Conservation (phyloP, 257 asterid genomes). For the Plectranthus barbatus region DNA sequence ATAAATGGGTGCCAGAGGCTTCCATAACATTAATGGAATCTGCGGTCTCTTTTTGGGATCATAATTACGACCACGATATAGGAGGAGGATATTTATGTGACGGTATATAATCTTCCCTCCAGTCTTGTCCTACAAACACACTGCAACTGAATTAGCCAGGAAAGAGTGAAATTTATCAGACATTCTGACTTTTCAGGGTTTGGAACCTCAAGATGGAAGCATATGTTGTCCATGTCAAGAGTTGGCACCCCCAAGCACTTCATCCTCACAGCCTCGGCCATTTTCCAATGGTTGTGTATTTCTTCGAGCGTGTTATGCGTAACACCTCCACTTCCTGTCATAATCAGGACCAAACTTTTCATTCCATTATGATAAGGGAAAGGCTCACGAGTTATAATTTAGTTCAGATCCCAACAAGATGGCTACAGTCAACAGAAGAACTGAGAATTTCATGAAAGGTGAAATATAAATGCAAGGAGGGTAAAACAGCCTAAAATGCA, state of each 20-base stretch:
- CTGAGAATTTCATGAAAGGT: background rate
- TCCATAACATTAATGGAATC: slow-evolving; percentile 75
- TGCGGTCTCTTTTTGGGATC: slow-evolving; percentile 44
- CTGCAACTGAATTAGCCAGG: slow-evolving; percentile 39
- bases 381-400: background rate
- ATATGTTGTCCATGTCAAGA: slow-evolving; percentile 79
- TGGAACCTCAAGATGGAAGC: slow-evolving; percentile 86
- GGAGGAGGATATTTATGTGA: slow-evolving; percentile 47
- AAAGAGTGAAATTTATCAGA: background rate
- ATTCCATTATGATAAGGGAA: background rate
- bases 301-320: slow-evolving; percentile 87
- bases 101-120: slow-evolving; percentile 76
- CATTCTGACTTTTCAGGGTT: background rate
- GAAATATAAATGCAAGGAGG: too few species aligned
- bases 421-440: background rate
- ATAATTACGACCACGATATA: slow-evolving; percentile 74
- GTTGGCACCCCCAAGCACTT: slow-evolving; percentile 93
- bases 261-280: slow-evolving; percentile 82
- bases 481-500: too few species aligned
- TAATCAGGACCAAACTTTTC: background rate
- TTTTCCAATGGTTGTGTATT: slow-evolving; percentile 79
- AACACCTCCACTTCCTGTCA: slow-evolving; percentile 79
- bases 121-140: slow-evolving; percentile 60
- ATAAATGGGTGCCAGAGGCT: slow-evolving; percentile 71
- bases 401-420: background rate